These are phyloP conservation scores for Echium plantagineum DNA, from an alignment of 257 asterid genomes.

Conservation along the genomic window DNA sequence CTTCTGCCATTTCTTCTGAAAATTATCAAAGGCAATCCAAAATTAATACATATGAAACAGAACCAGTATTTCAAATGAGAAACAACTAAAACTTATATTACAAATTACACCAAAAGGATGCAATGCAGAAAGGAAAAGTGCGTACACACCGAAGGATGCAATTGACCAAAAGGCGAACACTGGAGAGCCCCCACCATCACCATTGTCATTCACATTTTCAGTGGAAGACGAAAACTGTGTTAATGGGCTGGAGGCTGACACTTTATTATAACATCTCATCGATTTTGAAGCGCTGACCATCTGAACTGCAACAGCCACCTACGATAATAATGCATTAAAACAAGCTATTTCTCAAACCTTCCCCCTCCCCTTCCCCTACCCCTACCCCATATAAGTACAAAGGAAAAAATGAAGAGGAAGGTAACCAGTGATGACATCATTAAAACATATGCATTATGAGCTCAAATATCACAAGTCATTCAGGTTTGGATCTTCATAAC, in stretches of 20 bases:
- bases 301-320: slow-evolving; percentile 42
- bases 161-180: slow-evolving; percentile 56
- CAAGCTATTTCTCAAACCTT: neutral
- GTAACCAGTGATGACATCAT: too few species aligned
- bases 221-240: slow-evolving; percentile 49
- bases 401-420: too few species aligned
- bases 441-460: too few species aligned
- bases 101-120: neutral
- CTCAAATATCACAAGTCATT: too few species aligned
- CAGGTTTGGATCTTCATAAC: too few species aligned
- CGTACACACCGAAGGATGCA: slow-evolving; percentile 45
- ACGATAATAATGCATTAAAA: slow-evolving; percentile 11
- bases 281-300: slow-evolving; percentile 48
- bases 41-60: neutral
- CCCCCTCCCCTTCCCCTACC: too few species aligned
- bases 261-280: slow-evolving; percentile 57
- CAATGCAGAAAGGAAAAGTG: neutral
- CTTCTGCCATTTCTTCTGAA: slow-evolving; percentile 57
- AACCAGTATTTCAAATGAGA: neutral
- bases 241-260: slow-evolving; percentile 40
- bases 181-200: slow-evolving; percentile 64
- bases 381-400: too few species aligned
- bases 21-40: slow-evolving; percentile 13
- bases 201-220: slow-evolving; percentile 36
- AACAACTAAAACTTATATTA: too few species aligned